These are phyloP conservation scores for Pythium rhizo-oryzae DNA, from an alignment of 352 stramenopile genomes.

Conservation along the genomic window DNA sequence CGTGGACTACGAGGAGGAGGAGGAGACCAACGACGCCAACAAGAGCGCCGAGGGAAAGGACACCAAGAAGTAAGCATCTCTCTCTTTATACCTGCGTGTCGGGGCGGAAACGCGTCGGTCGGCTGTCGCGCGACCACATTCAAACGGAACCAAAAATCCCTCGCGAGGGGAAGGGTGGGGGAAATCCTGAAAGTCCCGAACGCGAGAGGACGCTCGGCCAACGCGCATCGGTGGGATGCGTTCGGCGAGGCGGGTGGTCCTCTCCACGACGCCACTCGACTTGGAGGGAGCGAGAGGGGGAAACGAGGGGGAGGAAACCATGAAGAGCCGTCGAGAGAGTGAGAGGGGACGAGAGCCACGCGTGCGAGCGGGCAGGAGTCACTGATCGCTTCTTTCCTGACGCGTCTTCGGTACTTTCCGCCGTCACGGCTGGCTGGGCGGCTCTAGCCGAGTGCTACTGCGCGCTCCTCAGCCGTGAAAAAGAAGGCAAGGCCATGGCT, in stretches of 20 bases:
- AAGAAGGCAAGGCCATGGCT: not conserved
- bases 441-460: not conserved
- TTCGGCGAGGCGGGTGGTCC: not conserved
- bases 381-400: slow-evolving; percentile 8
- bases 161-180: too few relatives aligned
- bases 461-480: not conserved
- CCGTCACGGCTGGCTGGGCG: too few relatives aligned
- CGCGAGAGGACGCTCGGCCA: not conserved
- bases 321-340: not conserved
- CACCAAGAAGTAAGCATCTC: slow-evolving; percentile 87
- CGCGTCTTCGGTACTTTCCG: not conserved
- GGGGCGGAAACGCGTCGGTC: not conserved
- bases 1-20: slow-evolving; percentile 90
- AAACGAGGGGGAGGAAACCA: slow-evolving; percentile 6
- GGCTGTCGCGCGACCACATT: not conserved
- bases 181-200: not conserved
- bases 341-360: slow-evolving; percentile 17
- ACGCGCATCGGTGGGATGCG: not conserved
- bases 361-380: slow-evolving; percentile 16
- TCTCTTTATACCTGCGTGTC: slow-evolving; percentile 21
- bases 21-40: slow-evolving; percentile 70
- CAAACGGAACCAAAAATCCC: slow-evolving; percentile 8
- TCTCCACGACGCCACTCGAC: slow-evolving; percentile 10
- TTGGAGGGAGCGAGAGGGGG: slow-evolving; percentile 20
- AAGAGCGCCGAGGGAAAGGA: slow-evolving; percentile 85